These are phyloP conservation scores for Patellifolia procumbens DNA, from an alignment of 179 eudicot species.

Conservation along the genomic window DNA sequence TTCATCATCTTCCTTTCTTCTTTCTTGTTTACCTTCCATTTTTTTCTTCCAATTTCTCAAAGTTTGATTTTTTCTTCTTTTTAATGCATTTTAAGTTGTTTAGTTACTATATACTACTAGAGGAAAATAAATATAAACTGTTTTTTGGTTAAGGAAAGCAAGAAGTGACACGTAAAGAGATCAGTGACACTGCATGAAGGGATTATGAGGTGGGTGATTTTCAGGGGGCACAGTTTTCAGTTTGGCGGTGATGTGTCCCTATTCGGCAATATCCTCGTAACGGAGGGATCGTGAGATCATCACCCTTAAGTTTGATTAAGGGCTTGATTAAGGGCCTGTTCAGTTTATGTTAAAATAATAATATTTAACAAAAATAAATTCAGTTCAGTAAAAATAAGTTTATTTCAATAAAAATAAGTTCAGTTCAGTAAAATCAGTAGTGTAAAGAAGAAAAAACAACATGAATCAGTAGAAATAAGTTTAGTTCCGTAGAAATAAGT, in stretches of 20 bases:
- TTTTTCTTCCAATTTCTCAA: background rate
- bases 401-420: too few relatives aligned
- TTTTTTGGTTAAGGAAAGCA: background rate
- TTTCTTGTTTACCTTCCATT: slow-evolving; percentile 24
- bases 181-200: slow-evolving; percentile 2
- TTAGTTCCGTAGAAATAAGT: too few relatives aligned
- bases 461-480: too few relatives aligned
- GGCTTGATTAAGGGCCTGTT: too few relatives aligned
- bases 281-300: too few relatives aligned
- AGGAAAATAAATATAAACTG: background rate
- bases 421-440: too few relatives aligned
- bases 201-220: slow-evolving; percentile 11
- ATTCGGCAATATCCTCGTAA: too few relatives aligned
- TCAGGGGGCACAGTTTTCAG: background rate
- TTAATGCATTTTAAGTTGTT: background rate
- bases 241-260: background rate
- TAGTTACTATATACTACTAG: background rate
- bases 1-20: background rate
- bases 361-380: too few relatives aligned
- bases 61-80: background rate
- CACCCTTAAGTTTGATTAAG: too few relatives aligned
- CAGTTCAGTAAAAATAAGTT: too few relatives aligned
- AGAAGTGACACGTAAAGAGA: slow-evolving; percentile 16
- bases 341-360: too few relatives aligned
- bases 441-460: too few relatives aligned